Base-by-base conservation (phyloP, 768 basidiomycete genomes). In the Phaffia australis region DNA sequence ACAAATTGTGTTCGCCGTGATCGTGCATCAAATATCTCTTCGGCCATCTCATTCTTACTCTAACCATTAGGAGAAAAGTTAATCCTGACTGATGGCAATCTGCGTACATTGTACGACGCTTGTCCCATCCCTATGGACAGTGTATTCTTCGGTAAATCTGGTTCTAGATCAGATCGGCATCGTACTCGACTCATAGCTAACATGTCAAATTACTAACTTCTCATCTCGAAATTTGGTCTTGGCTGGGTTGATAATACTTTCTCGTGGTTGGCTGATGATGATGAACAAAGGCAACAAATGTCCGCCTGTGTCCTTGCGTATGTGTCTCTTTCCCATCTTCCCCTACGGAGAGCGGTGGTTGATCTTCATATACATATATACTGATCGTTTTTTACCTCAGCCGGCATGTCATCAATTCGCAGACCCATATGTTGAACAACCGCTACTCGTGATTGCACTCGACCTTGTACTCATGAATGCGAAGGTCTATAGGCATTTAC, bases 371-470 rank as follows among this genome's bases (percentile, higher is more conserved):
- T 32, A 32, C 52, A 25, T 55, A 30, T 32, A 32, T 46, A 32
- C 54, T 25, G 1, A 6, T 49, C 47, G 5, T 9, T 18, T 32
- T 23, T 19, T 19, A 42, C 27, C 3, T 30, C 19, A 75, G 75
- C 72, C 80, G 79, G 30, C 69, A 70, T 77, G 76, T 59, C 65
- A 71, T 48, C 76, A 78, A 30, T 89, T 90, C 72, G 88, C 85
- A 0, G 89, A 92, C 76, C 87, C 87, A 65, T 91, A 90, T 71
- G 87, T 90, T 68, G 89, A 92, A 73, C 85, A 90, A 69, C 88
- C 90, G 74, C 77, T 80, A 0, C 76, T 90, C 68, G 85, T 83
- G 1, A 77, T 90, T 23, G 76, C 87, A 6, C 80, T 91, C 50
- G 89, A 92, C 76, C 80, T 92, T 1, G 86, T 91, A 60, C 80